Evolutionary conservation across 2,329 filamentous ascomycete species (phyloP), one percentile per base, ranked within the genome.

Genomic region (Rhynchosporium secalis): DNA sequence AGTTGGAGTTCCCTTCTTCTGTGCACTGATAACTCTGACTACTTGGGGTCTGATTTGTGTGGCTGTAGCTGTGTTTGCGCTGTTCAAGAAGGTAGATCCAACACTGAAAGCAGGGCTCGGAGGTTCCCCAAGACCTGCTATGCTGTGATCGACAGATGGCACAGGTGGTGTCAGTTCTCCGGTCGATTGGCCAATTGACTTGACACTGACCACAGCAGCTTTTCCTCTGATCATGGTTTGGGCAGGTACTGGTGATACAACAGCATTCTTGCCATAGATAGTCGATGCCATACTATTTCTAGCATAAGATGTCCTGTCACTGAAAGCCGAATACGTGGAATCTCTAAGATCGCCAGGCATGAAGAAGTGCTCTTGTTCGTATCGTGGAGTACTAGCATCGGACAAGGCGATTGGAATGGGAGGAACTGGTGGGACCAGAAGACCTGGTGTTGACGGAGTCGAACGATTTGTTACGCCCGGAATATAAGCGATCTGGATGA

Each of bases 401-500:
- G 87, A 85, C 60, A 86, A 80, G 45, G 84, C 80, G 70, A 84
- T 86, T 52, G 95, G 94, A 65, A 98, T 92, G 15, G 94, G 92
- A 47, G 95, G 95, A 4, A 99, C 93, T 0, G 94, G 94, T n/a
- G 93, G 92, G 4, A 96, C 90, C 56, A 94, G 83, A 26, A 92
- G 79, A 45, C 86, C 87, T 3, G 91, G 91, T 0, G 92, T 94
- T n/a, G 89, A 88, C 4, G 91, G 90, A 7, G 88, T 87, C 12
- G 93, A 92, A 69, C 94, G 86, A 78, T 97, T 97, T 64, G 92
- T 97, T 71, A 98, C 93, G 64, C 95, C 95, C 13, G 95, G 95
- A 68, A 99, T 98, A 76, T 98, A 99, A 61, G 95, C 95, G 77
- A 99, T 99, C 78, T 98, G 95, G 72, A 99, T 99, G 74, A 99